Percentiles rank a stretch among this genome's conserved stretches.
Conservation (phyloP, 177 flowering plant genomes). For the Vitis hybrid region DNA sequence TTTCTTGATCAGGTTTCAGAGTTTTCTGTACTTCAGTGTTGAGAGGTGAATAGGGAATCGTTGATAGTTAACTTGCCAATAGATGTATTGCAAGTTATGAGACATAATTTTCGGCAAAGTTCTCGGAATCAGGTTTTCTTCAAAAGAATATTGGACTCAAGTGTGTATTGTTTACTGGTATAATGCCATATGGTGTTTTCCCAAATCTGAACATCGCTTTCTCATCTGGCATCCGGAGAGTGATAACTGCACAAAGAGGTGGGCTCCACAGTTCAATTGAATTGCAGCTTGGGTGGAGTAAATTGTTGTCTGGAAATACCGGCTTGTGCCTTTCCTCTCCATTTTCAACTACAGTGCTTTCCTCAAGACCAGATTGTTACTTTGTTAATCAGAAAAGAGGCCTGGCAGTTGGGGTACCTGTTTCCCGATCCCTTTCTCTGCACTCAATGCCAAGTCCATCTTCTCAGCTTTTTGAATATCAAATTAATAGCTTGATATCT, state of each 20-base stretch:
- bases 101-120: background rate
- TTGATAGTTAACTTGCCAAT: background rate
- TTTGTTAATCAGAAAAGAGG: background rate
- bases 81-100: conserved; percentile 11
- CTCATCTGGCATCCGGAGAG: conserved; percentile 13
- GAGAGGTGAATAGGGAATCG: background rate
- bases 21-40: background rate
- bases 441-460: background rate
- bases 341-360: conserved; percentile 6
- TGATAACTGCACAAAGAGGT: conserved; percentile 1
- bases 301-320: conserved; percentile 3
- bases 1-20: background rate
- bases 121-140: background rate
- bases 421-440: too few species aligned
- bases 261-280: background rate
- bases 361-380: background rate
- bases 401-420: background rate
- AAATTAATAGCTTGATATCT: background rate
- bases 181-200: conserved; percentile 25
- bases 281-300: conserved; percentile 14
- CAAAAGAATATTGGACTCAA: conserved; percentile 1
- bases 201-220: conserved; percentile 19
- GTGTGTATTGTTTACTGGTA: conserved; percentile 7
- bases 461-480: background rate
- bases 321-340: conserved; percentile 2